Evolutionary conservation across 2,329 filamentous ascomycete species (phyloP).

Genomic region (Purpureocillium takamizusanense): DNA sequence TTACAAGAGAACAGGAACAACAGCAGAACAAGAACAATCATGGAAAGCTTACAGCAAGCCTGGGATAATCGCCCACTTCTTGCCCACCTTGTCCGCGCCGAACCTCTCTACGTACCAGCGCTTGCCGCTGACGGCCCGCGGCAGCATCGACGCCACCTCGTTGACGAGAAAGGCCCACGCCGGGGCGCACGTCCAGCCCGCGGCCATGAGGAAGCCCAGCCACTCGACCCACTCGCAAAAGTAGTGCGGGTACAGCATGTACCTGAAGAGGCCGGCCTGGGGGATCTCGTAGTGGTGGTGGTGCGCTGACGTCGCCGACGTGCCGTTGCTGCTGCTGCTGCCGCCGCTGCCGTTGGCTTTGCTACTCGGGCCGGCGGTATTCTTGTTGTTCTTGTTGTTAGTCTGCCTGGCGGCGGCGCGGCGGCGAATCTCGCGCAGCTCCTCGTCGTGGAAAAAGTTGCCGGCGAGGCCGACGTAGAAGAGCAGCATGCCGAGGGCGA

Average conservation of each 20-base stretch:
- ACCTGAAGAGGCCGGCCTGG: slow-evolving; percentile 70
- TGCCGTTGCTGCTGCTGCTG: slow-evolving; percentile 1
- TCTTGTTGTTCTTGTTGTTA: slow-evolving; percentile 10
- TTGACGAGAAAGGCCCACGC: slow-evolving; percentile 78
- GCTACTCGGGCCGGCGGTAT: slow-evolving; percentile 29
- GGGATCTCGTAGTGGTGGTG: slow-evolving; percentile 79
- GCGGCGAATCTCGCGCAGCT: slow-evolving; percentile 77
- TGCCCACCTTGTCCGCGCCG: slow-evolving; percentile 70
- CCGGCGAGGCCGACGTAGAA: slow-evolving; percentile 69
- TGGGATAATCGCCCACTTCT: slow-evolving; percentile 62
- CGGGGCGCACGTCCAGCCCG: slow-evolving; percentile 58
- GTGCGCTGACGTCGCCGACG: not conserved
- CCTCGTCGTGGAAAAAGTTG: slow-evolving; percentile 87
- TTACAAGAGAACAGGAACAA: too few species aligned
- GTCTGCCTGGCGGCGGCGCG: slow-evolving; percentile 33
- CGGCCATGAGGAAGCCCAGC: slow-evolving; percentile 76
- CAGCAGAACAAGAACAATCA: too few species aligned
- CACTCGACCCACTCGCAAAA: slow-evolving; percentile 97
- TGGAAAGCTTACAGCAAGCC: slow-evolving; percentile 41
- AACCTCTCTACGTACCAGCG: slow-evolving; percentile 85
- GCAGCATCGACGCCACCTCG: slow-evolving; percentile 83
- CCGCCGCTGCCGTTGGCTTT: slow-evolving; percentile 19
- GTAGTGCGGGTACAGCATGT: slow-evolving; percentile 86
- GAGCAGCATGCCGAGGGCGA: slow-evolving; percentile 57
- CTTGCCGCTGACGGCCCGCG: slow-evolving; percentile 70